Percentiles rank a stretch among this genome's conserved stretches.
Conservation (phyloP, 2,329 filamentous ascomycete species). For the Chaetothyriales sp. region DNA sequence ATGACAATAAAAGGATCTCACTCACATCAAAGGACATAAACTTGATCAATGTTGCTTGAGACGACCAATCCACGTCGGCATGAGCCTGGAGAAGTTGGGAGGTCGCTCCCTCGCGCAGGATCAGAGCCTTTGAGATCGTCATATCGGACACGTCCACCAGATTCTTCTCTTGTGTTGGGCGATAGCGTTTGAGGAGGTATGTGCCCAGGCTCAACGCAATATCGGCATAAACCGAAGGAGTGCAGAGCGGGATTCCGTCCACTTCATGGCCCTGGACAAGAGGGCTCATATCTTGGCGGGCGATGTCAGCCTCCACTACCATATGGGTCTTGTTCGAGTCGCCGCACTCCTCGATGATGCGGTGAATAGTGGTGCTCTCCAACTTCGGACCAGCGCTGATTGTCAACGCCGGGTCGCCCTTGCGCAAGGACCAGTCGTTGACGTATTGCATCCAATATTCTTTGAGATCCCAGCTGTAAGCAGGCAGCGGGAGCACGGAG, state of each 20-base stretch:
- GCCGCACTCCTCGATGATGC: conserved; percentile 46
- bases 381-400: conserved; percentile 34
- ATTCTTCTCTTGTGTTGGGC: conserved; percentile 13
- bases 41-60: background rate
- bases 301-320: conserved; percentile 51
- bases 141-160: conserved; percentile 17
- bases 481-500: conserved; percentile 47
- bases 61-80: background rate
- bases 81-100: background rate
- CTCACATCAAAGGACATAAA: conserved; percentile 5
- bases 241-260: conserved; percentile 51
- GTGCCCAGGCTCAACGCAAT: conserved; percentile 51
- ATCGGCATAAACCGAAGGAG: conserved; percentile 48
- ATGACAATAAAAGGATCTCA: no score
- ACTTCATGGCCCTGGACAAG: conserved; percentile 52
- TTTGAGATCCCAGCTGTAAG: conserved; percentile 55
- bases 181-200: conserved; percentile 28
- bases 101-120: conserved; percentile 15
- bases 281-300: conserved; percentile 46
- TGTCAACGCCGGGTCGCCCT: conserved; percentile 40
- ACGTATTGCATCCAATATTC: conserved; percentile 58
- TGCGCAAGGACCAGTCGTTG: conserved; percentile 57
- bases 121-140: conserved; percentile 16
- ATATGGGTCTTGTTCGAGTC: conserved; percentile 44
- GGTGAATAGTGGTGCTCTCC: conserved; percentile 51